Base-by-base conservation (phyloP, 2,329 filamentous ascomycete species). In the Diaporthe citri region DNA sequence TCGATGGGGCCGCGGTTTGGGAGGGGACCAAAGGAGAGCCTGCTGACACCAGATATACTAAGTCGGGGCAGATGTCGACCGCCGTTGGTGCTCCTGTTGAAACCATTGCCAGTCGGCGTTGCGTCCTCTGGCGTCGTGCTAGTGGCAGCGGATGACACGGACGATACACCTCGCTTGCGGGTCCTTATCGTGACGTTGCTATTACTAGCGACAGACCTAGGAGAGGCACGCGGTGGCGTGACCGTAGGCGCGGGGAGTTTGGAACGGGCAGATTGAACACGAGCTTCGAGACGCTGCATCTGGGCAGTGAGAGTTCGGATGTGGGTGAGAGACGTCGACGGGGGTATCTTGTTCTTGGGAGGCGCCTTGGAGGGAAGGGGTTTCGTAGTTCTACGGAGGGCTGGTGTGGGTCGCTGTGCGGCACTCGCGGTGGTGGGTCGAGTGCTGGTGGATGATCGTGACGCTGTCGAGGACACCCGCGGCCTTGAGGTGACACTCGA, bases 261-360 rank as follows among this genome's bases (percentile, higher is more conserved):
- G 52, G 96, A 98, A 79, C 95, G 92, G 25, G 93, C 97, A 34
- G 93, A 95, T 76, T 98, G 95, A 13, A 99, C 96, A 59, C 97
- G 91, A 77, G 97, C 95, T 83, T 98, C 97, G 76, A 99, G 92
- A 78, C 95, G 94, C 84, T 98, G 95, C 95, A 98, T 98, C 85
- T 98, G 97, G 39, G 95, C 96, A 75, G 97, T 98, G 78, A 99
- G 92, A 41, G 93, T 94, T 77, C 96, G 95, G 80, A 99, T 97
- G 82, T 99, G 97, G 78, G 94, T 94, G 67, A 99, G 90, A 2
- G 97, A 98, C 77, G 87, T 91, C 76, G 88, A 92, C 71, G 88
- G 86, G 36, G 90, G 89, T 52, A 91, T 79, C 31, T 46, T 52
- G 76, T 86, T 88, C 79, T 89, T 84, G 25, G 86, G 85, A 31